A percentile compares a stretch with the other conserved stretches of the same genome.
These are phyloP conservation scores for Lepiota subincarnata DNA, from an alignment of 768 basidiomycete species.

Conservation along the genomic window DNA sequence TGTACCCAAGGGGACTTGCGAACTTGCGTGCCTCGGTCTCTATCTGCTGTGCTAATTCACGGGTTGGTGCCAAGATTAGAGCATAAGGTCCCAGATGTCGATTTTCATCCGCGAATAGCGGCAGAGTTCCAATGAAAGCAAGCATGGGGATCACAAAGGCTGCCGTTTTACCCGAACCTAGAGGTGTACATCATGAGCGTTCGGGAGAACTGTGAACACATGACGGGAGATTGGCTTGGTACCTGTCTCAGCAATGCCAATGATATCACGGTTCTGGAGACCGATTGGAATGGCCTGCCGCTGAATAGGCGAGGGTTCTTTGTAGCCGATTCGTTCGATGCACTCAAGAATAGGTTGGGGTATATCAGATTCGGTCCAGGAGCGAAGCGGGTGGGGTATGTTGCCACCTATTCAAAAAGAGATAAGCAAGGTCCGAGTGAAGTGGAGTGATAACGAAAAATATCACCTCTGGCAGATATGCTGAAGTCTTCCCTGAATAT, in stretches of 20 bases:
- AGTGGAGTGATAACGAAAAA: slow-evolving; percentile 9
- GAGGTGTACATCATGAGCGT: slow-evolving; percentile 1
- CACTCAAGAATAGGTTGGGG: slow-evolving; percentile 74
- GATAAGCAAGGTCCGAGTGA: slow-evolving; percentile 2
- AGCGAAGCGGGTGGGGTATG: slow-evolving; percentile 90
- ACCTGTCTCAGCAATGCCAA: slow-evolving; percentile 99
- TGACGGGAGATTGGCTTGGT: slow-evolving; percentile 24
- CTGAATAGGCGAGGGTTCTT: slow-evolving; percentile 95
- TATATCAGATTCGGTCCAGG: slow-evolving; percentile 87
- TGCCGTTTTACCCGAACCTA: slow-evolving; percentile 98
- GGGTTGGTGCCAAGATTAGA: slow-evolving; percentile 92
- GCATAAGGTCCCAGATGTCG: slow-evolving; percentile 93
- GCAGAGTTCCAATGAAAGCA: slow-evolving; percentile 84
- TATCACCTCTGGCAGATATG: slow-evolving; percentile 81
- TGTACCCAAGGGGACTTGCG: slow-evolving; percentile 84
- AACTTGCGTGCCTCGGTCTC: slow-evolving; percentile 92
- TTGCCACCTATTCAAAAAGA: slow-evolving; percentile 59
- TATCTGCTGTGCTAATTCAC: slow-evolving; percentile 97
- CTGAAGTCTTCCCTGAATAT: slow-evolving; percentile 99
- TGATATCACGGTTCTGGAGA: slow-evolving; percentile 91
- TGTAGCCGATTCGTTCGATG: slow-evolving; percentile 92
- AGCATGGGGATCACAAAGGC: slow-evolving; percentile 99
- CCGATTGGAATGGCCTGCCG: slow-evolving; percentile 99
- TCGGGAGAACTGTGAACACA: not conserved
- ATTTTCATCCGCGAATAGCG: slow-evolving; percentile 87